Percentiles rank a stretch among this genome's conserved stretches.
These are phyloP conservation scores for Podospora tetraspora DNA, from an alignment of 495 filamentous ascomycete genomes.

Conservation along the genomic window DNA sequence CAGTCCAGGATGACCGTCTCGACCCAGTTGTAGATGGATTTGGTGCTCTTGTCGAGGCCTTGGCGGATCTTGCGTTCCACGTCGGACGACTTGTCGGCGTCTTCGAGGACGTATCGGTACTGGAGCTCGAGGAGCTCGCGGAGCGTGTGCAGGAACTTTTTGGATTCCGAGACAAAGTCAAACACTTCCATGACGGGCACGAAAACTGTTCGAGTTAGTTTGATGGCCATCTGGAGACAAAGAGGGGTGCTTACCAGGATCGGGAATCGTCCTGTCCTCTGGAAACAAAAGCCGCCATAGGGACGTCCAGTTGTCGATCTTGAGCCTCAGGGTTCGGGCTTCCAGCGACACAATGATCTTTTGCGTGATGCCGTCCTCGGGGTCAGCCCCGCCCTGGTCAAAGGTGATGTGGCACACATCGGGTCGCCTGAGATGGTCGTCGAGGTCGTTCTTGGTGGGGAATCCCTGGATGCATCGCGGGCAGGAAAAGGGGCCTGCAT, in stretches of 20 bases:
- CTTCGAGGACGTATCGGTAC: conserved; percentile 27
- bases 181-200: conserved; percentile 32
- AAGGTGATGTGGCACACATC: conserved; percentile 22
- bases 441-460: conserved; percentile 24
- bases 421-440: conserved; percentile 23
- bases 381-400: conserved; percentile 25
- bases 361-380: conserved; percentile 29
- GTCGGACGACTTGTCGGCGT: conserved; percentile 10
- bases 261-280: conserved; percentile 20
- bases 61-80: conserved; percentile 27
- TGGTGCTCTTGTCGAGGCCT: conserved; percentile 25
- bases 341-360: conserved; percentile 30
- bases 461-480: conserved; percentile 28
- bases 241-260: conserved; percentile 20
- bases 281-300: conserved; percentile 29
- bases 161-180: conserved; percentile 28
- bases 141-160: conserved; percentile 20
- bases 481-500: conserved; percentile 26
- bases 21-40: conserved; percentile 29
- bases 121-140: conserved; percentile 28
- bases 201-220: conserved; percentile 19
- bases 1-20: conserved; percentile 29
- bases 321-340: conserved; percentile 24
- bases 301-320: conserved; percentile 31
- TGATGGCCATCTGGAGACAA: too few relatives aligned